Evolutionary conservation across 306 rosid species (phyloP).

Genomic region (Oemleria cerasiformis): DNA sequence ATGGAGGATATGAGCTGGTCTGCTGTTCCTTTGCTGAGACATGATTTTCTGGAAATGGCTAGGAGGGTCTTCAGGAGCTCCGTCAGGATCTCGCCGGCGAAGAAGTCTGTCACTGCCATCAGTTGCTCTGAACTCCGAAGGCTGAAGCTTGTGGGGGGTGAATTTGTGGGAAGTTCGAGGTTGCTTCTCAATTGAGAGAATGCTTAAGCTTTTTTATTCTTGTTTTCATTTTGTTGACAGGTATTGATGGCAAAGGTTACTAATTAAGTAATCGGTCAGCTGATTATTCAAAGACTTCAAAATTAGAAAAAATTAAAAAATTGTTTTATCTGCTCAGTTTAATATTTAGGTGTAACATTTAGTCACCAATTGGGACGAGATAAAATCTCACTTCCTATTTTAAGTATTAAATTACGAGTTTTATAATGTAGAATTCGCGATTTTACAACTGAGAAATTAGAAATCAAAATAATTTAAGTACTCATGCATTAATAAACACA

Average conservation of each 20-base stretch:
- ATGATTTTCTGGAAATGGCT: constrained; percentile 46
- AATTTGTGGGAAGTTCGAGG: not conserved
- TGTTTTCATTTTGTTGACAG: not conserved
- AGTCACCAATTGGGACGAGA: no score
- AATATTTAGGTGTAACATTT: no score
- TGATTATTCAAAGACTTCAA: not conserved
- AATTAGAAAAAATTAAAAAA: no score
- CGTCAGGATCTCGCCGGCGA: constrained; percentile 77
- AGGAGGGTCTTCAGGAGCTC: constrained; percentile 63
- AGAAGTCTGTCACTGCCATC: constrained; percentile 71
- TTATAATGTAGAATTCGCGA: no score
- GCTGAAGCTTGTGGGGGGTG: not conserved
- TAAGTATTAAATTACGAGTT: no score
- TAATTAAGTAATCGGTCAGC: not conserved
- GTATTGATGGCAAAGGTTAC: no score
- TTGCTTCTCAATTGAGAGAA: not conserved
- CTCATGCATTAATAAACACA: no score
- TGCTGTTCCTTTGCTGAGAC: constrained; percentile 55
- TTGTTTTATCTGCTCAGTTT: no score
- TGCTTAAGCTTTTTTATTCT: not conserved
- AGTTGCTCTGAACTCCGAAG: not conserved
- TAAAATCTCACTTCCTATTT: no score
- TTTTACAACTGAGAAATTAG: no score
- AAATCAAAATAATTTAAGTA: no score
- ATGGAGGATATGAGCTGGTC: constrained; percentile 41